Evolutionary conservation across 805 yeast genomes (phyloP).

Genomic region (Wickerhamiella qilinensis): DNA sequence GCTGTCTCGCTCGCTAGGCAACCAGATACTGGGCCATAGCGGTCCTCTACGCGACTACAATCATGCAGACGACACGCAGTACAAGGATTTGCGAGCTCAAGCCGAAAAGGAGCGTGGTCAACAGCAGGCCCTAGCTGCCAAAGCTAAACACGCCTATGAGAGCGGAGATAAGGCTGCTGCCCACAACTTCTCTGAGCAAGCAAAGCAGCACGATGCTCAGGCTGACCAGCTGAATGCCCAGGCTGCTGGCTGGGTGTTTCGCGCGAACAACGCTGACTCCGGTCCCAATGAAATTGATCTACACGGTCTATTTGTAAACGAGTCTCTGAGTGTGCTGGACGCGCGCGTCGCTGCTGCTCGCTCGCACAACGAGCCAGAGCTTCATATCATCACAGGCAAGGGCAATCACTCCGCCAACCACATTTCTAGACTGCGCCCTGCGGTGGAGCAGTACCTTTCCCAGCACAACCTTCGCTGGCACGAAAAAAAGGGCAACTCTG

Average conservation of each 20-base stretch:
- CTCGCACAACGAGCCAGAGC: constrained; percentile 36
- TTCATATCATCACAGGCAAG: constrained; percentile 83
- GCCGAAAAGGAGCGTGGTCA: constrained; percentile 55
- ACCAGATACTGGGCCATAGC: not conserved
- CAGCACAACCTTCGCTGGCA: constrained; percentile 45
- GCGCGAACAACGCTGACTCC: constrained; percentile 79
- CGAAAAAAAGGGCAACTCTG: constrained; percentile 57
- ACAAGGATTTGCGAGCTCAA: constrained; percentile 41
- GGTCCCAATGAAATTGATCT: constrained; percentile 74
- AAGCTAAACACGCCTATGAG: constrained; percentile 66
- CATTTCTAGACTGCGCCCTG: constrained; percentile 78
- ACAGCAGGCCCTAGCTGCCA: constrained; percentile 36
- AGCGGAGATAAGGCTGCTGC: constrained; percentile 62
- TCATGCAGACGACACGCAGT: constrained; percentile 25
- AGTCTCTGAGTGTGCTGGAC: constrained; percentile 65
- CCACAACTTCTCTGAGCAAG: constrained; percentile 50
- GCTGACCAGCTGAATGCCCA: constrained; percentile 57
- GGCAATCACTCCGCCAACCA: constrained; percentile 74
- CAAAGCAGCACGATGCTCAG: constrained; percentile 39
- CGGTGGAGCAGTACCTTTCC: constrained; percentile 59
- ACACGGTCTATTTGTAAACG: constrained; percentile 82
- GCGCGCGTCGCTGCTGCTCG: constrained; percentile 48
- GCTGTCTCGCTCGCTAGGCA: not conserved
- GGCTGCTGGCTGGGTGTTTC: constrained; percentile 55
- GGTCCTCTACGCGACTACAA: not conserved